Evolutionary conservation across 257 asterid genomes (phyloP).

Genomic region (Nicotiana knightiana): DNA sequence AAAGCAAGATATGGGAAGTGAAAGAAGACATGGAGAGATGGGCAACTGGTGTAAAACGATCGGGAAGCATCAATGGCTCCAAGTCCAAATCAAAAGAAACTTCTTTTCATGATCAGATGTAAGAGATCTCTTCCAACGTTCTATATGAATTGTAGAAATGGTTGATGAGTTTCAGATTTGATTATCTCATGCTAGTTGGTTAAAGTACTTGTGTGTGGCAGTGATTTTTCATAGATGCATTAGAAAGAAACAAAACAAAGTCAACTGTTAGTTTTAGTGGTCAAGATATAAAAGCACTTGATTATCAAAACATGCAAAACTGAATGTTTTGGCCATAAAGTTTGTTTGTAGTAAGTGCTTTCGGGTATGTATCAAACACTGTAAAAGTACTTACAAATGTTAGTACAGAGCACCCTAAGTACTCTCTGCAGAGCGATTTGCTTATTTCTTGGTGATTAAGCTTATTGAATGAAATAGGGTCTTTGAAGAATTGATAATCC

Average conservation of each 20-base stretch:
- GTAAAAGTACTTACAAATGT: not conserved
- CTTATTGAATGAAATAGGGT: not conserved
- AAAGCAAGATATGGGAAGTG: conserved; percentile 36
- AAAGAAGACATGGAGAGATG: conserved; percentile 30
- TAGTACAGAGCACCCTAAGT: not conserved
- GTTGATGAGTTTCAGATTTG: not conserved
- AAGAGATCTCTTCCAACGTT: not conserved
- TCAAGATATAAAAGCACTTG: not conserved
- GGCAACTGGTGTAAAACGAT: conserved; percentile 12
- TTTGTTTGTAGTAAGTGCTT: not conserved
- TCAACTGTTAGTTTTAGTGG: not conserved
- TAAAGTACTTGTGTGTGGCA: not conserved
- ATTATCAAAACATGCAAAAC: too few species aligned
- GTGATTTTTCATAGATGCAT: not conserved
- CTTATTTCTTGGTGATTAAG: not conserved
- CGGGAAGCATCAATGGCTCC: not conserved
- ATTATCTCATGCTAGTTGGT: not conserved
- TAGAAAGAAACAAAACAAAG: not conserved
- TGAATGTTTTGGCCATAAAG: not conserved
- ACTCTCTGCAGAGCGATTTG: not conserved
- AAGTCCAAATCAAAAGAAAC: not conserved
- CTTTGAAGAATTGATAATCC: not conserved
- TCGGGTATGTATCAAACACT: not conserved
- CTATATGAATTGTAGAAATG: not conserved
- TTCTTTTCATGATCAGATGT: not conserved